These are phyloP conservation scores for Cytospora piceae DNA, from an alignment of 2,329 filamentous ascomycete species.

Conservation along the genomic window DNA sequence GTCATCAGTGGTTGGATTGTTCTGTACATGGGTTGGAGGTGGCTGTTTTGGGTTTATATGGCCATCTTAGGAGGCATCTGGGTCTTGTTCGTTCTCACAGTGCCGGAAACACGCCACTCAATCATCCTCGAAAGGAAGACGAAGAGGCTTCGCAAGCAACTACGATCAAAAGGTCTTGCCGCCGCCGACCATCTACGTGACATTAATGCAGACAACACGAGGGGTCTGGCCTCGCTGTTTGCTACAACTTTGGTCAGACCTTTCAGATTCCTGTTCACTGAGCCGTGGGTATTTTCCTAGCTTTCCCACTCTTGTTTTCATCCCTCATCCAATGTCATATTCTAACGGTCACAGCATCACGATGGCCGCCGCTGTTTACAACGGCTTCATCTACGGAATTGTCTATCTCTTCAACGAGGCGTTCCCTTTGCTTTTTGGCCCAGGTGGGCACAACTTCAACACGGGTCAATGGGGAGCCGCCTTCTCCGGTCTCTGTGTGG, in stretches of 20 bases:
- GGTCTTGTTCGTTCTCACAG: conserved; percentile 11
- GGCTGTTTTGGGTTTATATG: conserved; percentile 26
- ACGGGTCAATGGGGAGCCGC: conserved; percentile 18
- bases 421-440: conserved; percentile 17
- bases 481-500: conserved; percentile 18
- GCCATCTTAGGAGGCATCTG: conserved; percentile 17
- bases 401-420: conserved; percentile 27
- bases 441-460: conserved; percentile 18
- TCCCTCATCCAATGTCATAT: neutral
- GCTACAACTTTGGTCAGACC: conserved; percentile 11
- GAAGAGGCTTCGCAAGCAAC: conserved; percentile 15
- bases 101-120: conserved; percentile 22
- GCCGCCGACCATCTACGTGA: conserved; percentile 12
- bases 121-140: conserved; percentile 23
- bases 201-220: conserved; percentile 13
- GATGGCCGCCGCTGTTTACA: conserved; percentile 16
- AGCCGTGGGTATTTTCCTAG: conserved; percentile 1
- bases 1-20: conserved; percentile 18
- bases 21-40: conserved; percentile 14
- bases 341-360: conserved; percentile 8
- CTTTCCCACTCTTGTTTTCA: no score
- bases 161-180: conserved; percentile 8
- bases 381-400: conserved; percentile 25
- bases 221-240: conserved; percentile 6
- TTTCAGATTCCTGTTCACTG: conserved; percentile 22